A percentile compares a stretch with the other conserved stretches of the same genome.
phyloP scores from a whole-genome alignment of 2,329 filamentous ascomycete species.

The Lojkania enalia region DNA sequence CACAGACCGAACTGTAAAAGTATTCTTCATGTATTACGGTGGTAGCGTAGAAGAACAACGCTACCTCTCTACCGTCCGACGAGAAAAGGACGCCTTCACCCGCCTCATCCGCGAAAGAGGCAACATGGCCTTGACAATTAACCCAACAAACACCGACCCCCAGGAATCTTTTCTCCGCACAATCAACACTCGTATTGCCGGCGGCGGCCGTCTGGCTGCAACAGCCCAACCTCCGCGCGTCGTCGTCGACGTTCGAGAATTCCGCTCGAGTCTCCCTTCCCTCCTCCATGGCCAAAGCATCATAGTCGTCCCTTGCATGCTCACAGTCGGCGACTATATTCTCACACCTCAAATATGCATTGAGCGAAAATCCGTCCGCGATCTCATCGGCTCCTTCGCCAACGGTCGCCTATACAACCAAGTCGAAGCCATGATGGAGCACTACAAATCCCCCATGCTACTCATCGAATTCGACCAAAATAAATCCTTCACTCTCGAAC shows the following conservation, averaged over 20 bases:
- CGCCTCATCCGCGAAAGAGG: slow-evolving; percentile 92
- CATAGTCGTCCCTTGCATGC: slow-evolving; percentile 87
- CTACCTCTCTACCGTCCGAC: slow-evolving; percentile 84
- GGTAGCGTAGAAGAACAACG: slow-evolving; percentile 94
- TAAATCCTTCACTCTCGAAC: slow-evolving; percentile 89
- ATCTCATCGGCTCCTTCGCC: slow-evolving; percentile 88
- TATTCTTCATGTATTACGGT: slow-evolving; percentile 97
- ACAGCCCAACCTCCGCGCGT: slow-evolving; percentile 87
- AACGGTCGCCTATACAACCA: slow-evolving; percentile 92
- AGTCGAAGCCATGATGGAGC: slow-evolving; percentile 88
- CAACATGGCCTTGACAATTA: slow-evolving; percentile 85
- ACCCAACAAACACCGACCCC: slow-evolving; percentile 72
- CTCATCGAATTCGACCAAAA: slow-evolving; percentile 98
- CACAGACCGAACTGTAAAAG: slow-evolving; percentile 81
- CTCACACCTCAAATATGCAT: slow-evolving; percentile 88
- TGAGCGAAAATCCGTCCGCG: slow-evolving; percentile 89
- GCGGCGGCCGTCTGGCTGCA: slow-evolving; percentile 80
- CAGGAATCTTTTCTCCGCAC: slow-evolving; percentile 92
- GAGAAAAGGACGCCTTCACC: slow-evolving; percentile 95
- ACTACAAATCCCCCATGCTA: slow-evolving; percentile 88
- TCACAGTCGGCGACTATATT: slow-evolving; percentile 96
- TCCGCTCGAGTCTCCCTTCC: slow-evolving; percentile 88
- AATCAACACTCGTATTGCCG: slow-evolving; percentile 94
- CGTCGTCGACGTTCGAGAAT: slow-evolving; percentile 94
- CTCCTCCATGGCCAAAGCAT: slow-evolving; percentile 88